These are phyloP conservation scores for Pythium sukuiense DNA, from an alignment of 352 stramenopile genomes.

Conservation along the genomic window DNA sequence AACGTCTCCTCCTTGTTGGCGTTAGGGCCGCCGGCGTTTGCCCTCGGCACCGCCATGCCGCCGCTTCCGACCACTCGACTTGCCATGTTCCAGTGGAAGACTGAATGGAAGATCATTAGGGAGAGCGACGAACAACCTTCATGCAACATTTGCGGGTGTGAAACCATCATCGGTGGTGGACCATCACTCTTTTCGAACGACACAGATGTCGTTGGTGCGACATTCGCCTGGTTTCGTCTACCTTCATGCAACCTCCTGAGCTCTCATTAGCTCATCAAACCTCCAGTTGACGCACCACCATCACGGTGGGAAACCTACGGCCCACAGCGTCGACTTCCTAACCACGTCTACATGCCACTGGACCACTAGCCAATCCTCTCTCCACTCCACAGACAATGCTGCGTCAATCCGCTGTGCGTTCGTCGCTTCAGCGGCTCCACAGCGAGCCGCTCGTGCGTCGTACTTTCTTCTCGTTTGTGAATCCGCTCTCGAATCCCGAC, in stretches of 20 bases:
- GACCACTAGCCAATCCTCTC: not conserved
- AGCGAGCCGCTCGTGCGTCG: not conserved
- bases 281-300: not conserved
- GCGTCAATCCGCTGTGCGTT: conserved; percentile 5
- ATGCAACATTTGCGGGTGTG: not conserved
- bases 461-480: conserved; percentile 66
- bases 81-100: not conserved
- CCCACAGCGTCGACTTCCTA: not conserved
- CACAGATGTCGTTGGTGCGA: not conserved
- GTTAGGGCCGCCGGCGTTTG: conserved; percentile 1
- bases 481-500: conserved; percentile 31
- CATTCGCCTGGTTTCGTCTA: not conserved
- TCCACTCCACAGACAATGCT: conserved; percentile 20
- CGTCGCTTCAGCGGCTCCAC: conserved; percentile 3
- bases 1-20: conserved; percentile 56
- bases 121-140: not conserved
- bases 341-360: not conserved
- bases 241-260: not conserved
- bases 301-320: not conserved
- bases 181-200: not conserved
- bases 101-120: conserved; percentile 8
- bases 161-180: conserved; percentile 1
- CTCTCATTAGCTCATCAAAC: not conserved
- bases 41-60: conserved; percentile 8
- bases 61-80: conserved; percentile 1